Evolutionary conservation across 2,329 filamentous ascomycete species (phyloP), one percentile per base, ranked within the genome.

Genomic region (Fusarium anguioides): DNA sequence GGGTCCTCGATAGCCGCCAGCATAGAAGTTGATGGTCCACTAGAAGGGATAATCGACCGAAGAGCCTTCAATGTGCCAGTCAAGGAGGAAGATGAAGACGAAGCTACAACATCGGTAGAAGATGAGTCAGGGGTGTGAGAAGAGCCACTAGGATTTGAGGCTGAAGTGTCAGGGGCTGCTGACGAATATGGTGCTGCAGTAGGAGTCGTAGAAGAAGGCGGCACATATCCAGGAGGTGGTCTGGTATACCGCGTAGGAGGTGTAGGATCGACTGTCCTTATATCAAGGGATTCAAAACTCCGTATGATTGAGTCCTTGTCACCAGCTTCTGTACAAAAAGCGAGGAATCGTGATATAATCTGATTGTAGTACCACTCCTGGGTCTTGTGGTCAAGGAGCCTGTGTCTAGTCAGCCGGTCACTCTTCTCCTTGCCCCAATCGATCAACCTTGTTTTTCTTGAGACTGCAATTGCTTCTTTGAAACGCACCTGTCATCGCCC

Each of bases 321-420:
- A 55, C 89, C 87, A 17, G 89, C 88, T 33, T 89, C 85, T 47
- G 92, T 91, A 82, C 94, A 97, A 77, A 97, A 96, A 66, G 88
- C 88, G 87, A 97, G 91, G 80, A 97, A 97, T 46, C 93, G 89
- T 75, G 95, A 90, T 59, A 94, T 89, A 72, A 97, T 96, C 75
- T 90, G 92, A 75, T 89, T 89, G 79, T 95, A 97, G 81, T 95
- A 97, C 52, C 83, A 83, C 77, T 97, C 91, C 79, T 98, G 95
- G 9, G 86, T 87, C 79, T 92, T 93, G 78, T 86, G 82, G 72
- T 95, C 89, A 58, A 92, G 85, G 33, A 94, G 81, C 72, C 91
- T 93, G 68, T 10, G 4, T 26, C 23, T 33, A 31, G 51, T 59
- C 29, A 73, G 46, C 50, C 23, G 23, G 14, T n/a, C 29, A 35